A percentile compares a stretch with the other conserved stretches of the same genome.
phyloP scores from a whole-genome alignment of 768 basidiomycete genomes.

The Porphyrellus cyaneotinctus region DNA sequence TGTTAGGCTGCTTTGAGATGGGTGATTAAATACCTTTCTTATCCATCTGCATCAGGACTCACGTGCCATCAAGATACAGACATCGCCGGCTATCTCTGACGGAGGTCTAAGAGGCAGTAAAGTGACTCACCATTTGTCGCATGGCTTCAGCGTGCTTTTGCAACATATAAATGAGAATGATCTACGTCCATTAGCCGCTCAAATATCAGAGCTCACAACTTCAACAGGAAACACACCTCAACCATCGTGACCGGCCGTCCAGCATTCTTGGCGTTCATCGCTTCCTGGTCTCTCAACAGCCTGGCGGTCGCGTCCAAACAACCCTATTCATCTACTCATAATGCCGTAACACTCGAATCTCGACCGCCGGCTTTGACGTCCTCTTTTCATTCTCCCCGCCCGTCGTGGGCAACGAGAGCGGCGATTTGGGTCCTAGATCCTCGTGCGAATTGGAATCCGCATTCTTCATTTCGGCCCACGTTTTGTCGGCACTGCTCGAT shows the following conservation, averaged over 20 bases:
- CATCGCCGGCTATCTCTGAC: too few species aligned
- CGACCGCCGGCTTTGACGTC: conserved; percentile 69
- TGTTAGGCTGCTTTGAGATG: too few species aligned
- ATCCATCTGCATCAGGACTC: too few species aligned
- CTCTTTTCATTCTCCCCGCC: conserved; percentile 55
- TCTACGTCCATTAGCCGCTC: conserved; percentile 37
- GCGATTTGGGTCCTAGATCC: too few species aligned
- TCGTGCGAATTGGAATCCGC: too few species aligned
- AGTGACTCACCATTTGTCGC: conserved; percentile 61
- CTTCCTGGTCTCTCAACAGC: conserved; percentile 77
- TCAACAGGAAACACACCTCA: conserved; percentile 51
- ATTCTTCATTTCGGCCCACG: conserved; percentile 59
- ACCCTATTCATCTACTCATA: conserved; percentile 74
- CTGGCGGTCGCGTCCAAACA: conserved; percentile 69
- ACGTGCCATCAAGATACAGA: too few species aligned
- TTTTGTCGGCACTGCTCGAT: conserved; percentile 49
- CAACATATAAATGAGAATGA: conserved; percentile 85
- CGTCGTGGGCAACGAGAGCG: conserved; percentile 60
- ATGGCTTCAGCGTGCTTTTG: conserved; percentile 71
- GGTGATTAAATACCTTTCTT: too few species aligned
- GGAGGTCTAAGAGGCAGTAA: conserved; percentile 29
- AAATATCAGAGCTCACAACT: neutral
- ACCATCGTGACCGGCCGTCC: conserved; percentile 74
- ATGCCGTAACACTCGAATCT: conserved; percentile 76
- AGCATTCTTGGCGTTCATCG: conserved; percentile 67